Percentiles rank a stretch among this genome's conserved stretches.
These are phyloP conservation scores for Russula brevipes DNA, from an alignment of 768 basidiomycete species.

Conservation along the genomic window DNA sequence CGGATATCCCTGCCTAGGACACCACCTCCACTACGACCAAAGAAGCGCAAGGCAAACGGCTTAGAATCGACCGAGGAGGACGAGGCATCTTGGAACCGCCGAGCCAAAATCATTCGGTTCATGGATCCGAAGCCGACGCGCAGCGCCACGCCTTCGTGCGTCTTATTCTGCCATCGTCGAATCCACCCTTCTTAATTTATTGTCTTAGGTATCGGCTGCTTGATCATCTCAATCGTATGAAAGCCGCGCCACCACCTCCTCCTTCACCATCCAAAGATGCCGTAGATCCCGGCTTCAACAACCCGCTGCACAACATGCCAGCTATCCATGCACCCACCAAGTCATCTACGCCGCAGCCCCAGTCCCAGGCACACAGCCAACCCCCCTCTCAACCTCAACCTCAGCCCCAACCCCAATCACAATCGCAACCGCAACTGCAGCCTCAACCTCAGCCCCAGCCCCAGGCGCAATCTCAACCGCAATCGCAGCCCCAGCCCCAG, in stretches of 20 bases:
- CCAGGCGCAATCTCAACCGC: constrained; percentile 11
- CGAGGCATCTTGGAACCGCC: constrained; percentile 66
- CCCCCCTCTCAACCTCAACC: constrained; percentile 14
- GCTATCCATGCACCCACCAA: background rate
- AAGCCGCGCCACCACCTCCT: background rate
- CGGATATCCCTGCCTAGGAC: constrained; percentile 69
- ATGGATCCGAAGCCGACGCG: constrained; percentile 59
- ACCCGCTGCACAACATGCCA: constrained; percentile 12
- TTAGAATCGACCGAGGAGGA: constrained; percentile 65
- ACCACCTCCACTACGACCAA: constrained; percentile 49
- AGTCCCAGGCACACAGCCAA: constrained; percentile 8
- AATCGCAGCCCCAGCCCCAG: constrained; percentile 10
- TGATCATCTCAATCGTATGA: constrained; percentile 8
- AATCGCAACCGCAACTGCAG: background rate
- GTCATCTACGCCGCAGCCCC: constrained; percentile 2
- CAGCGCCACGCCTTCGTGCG: constrained; percentile 47
- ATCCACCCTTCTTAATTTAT: background rate
- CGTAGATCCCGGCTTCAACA: background rate
- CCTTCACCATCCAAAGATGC: background rate
- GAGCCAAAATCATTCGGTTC: constrained; percentile 70
- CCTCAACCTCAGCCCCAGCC: constrained; percentile 2
- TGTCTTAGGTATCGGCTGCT: constrained; percentile 23
- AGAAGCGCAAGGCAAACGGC: constrained; percentile 66
- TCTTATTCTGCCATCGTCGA: background rate
- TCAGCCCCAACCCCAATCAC: background rate